Base-by-base conservation (phyloP, 257 asterid species). In the Gardenia jasminoides region DNA sequence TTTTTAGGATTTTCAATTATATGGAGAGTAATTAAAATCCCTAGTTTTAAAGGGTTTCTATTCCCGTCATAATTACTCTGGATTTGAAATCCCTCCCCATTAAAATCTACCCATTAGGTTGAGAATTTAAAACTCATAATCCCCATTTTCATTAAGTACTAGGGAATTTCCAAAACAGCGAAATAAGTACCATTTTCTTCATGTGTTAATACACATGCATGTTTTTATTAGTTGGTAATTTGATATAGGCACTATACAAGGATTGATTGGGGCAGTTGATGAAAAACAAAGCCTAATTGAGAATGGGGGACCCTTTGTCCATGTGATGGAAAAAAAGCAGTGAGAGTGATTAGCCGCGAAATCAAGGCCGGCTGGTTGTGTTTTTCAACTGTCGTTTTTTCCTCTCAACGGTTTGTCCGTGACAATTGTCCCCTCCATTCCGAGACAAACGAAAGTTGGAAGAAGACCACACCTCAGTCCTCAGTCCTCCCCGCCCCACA, bases 321-420 rank as follows among this genome's bases (percentile, higher is more conserved):
- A 68, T 68, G 52, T 19, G 76, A 28, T 44, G 30, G 24, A 22
- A 0, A 11, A 20, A 28, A 10, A 13, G 19, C n/a, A 10, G 47
- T 15, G 46, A 48, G 65, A 79, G 56, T 36, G 75, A 74, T 64
- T 64, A 56, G 86, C 84, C 88, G 84, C 87, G 79, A 89, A 85
- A 46, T 78, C 64, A 80, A 46, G 81, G 80, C 72, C 72, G 16
- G 90, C 88, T 85, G 87, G 88, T 58, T 31, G 28, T 30, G 77
- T 36, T 30, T 50, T 33, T 67, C 87, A 92, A 87, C 92, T 86
- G 92, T 82, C 88, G 56, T 66, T 50, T 20, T 89, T 76, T 86
- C 80, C 62, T 67, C 82, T n/a, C 88, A 87, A 90, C 93, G 89
- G 93, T 80, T 85, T 88, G 80, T 80, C 91, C 89, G 97, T 88